Conservation (phyloP, 768 basidiomycete genomes). For the Udeniomyces megalosporus region DNA sequence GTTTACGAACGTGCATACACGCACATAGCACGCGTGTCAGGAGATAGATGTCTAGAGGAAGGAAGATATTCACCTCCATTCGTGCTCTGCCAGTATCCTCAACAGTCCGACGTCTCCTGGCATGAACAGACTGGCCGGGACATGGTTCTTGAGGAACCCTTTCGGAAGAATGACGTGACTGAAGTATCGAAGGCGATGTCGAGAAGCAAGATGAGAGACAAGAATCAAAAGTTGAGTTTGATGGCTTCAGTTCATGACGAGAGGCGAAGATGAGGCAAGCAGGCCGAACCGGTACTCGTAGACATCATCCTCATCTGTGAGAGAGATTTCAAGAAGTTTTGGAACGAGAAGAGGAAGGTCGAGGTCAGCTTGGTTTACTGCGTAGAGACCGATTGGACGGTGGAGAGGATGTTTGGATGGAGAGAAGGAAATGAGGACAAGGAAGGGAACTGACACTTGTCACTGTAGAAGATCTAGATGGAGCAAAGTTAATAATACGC, state of each 20-base stretch:
- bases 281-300: constrained; percentile 52
- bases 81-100: constrained; percentile 63
- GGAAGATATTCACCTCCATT: constrained; percentile 43
- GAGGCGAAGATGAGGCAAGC: background rate
- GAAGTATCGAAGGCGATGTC: background rate
- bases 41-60: background rate
- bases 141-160: constrained; percentile 80
- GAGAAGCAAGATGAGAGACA: too few species aligned
- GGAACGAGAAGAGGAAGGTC: too few species aligned
- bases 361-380: too few species aligned
- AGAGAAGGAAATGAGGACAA: too few species aligned
- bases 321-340: too few species aligned
- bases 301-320: constrained; percentile 36
- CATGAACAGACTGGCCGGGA: constrained; percentile 23
- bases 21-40: too few species aligned
- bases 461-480: constrained; percentile 9
- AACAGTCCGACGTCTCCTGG: constrained; percentile 33
- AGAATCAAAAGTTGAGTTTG: background rate
- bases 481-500: background rate
- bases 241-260: too few species aligned
- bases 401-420: too few species aligned
- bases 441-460: constrained; percentile 1
- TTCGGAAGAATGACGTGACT: constrained; percentile 95
- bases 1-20: too few species aligned
- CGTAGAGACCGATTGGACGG: too few species aligned